Percentiles rank a stretch among this genome's conserved stretches.
These are phyloP conservation scores for Raffaelea ambrosiae DNA, from an alignment of 2,329 filamentous ascomycete genomes.

Conservation along the genomic window DNA sequence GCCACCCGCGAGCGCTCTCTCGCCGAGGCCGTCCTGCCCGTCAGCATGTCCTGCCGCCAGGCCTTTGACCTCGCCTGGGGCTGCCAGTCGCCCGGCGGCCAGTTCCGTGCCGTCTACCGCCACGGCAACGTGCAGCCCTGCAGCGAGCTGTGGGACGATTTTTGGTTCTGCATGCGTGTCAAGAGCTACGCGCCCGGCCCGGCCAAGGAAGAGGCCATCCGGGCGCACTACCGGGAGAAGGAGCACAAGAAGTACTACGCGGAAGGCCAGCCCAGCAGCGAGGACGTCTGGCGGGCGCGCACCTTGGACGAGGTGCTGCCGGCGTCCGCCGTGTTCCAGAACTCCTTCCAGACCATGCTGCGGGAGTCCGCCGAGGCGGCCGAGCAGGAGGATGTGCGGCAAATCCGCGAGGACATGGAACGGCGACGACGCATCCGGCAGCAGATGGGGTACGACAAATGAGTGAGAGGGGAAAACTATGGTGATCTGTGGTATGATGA, in stretches of 20 bases:
- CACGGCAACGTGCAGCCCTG: slow-evolving; percentile 71
- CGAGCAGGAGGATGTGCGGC: slow-evolving; percentile 31
- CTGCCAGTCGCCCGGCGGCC: slow-evolving; percentile 84
- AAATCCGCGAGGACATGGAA: slow-evolving; percentile 26
- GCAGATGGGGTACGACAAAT: slow-evolving; percentile 18
- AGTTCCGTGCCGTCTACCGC: slow-evolving; percentile 88
- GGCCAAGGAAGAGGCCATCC: slow-evolving; percentile 53
- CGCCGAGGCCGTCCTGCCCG: slow-evolving; percentile 65
- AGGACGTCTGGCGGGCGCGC: slow-evolving; percentile 82
- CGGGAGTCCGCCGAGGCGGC: slow-evolving; percentile 13
- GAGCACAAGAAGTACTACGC: slow-evolving; percentile 60
- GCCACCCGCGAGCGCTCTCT: slow-evolving; percentile 22
- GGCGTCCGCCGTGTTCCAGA: slow-evolving; percentile 35
- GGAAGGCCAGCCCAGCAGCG: slow-evolving; percentile 59
- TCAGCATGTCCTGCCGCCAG: slow-evolving; percentile 77
- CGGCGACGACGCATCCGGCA: slow-evolving; percentile 27
- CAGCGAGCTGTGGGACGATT: slow-evolving; percentile 81
- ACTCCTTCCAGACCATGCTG: slow-evolving; percentile 20
- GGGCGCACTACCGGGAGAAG: slow-evolving; percentile 60
- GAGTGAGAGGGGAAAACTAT: slow-evolving; percentile 2
- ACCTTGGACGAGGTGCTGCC: slow-evolving; percentile 42
- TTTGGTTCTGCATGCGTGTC: slow-evolving; percentile 95
- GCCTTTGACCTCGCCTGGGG: slow-evolving; percentile 92
- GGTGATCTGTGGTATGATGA: too few species aligned
- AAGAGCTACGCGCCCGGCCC: slow-evolving; percentile 48